Base-by-base conservation (phyloP, 116 monocot genomes). In the Papilionanthe hybrid region DNA sequence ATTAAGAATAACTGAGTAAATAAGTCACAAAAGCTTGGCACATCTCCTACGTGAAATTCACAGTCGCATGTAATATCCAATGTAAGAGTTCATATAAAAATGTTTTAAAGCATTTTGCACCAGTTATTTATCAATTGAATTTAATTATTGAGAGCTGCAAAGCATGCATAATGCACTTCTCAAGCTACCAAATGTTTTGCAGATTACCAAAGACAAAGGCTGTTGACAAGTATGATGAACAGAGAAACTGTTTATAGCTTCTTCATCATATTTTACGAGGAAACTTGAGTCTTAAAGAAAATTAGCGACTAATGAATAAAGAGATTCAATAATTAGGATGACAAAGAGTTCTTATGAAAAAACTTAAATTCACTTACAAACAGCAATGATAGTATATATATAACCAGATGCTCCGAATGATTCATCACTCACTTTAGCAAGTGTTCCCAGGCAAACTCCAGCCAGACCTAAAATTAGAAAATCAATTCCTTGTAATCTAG, bases 321-420 rank as follows among this genome's bases (percentile, higher is more conserved):
- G 60, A 60, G 7, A 60, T 22, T 60, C 25, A 69, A 69, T 13
- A 69, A 30, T 37, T 69, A 37, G 12, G 69, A 2, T 69, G 32
- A 30, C 69, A 69, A 32, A 66, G n/a, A 23, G 5, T 23, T 60
- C 60, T 8, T 60, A 60, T 8, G 15, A 37, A 30, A 17, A 69
- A 69, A 30, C 69, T 37, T 69, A 32, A 30, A 69, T 69, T 22
- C 68, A 87, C 92, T 90, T 92, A 88, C 92, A 90, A 79, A 92
- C 92, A 81, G 92, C 90, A 85, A 92, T 92, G 60, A 90, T 82
- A 20, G 92, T 88, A 83, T 86, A 92, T 42, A 86, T 88, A 68
- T 90, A 92, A 69, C 92, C 90, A 60, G 75, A 69, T 1, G 73
- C 78, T 32, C 90, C 90, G 75, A 92, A 88, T 77, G 90, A 83